Evolutionary conservation across 441 rosid species (phyloP), one percentile per base, ranked within the genome.

Genomic region (Aquilaria agallochum): DNA sequence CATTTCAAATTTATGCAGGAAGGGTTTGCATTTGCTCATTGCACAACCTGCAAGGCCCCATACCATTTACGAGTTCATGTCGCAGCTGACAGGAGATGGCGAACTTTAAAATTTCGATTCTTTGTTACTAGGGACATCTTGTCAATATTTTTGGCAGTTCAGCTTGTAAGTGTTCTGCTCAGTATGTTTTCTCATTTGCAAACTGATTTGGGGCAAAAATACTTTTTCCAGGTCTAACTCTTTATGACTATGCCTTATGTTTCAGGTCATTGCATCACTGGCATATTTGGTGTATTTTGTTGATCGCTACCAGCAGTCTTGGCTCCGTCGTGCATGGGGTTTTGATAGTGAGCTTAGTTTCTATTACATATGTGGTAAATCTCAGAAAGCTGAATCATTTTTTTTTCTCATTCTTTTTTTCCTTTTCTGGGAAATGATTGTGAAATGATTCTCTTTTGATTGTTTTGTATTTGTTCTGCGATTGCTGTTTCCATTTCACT

Each of bases 1-100:
- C 44, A 42, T 31, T 57, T 50, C 31, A 12, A 36, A 42, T 31
- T 61, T 32, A 55, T 77, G 68, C 86, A 95, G 97, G 99, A 95
- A 89, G 97, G 98, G 59, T 92, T 88, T 78, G 96, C 99, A 50
- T 95, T 95, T 89, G 94, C 98, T 54, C 98, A 95, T 72, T 95
- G 99, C 79, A 95, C 98, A 57, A 95, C 99, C 70, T 95, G 99
- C 82, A 95, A 95, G 84, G 91, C 92, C 49, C 96, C 97, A 50
- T 95, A 95, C 74, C 91, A 92, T 86, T 74, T 92, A 76, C 86
- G 98, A 79, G 96, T 92, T 80, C 98, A 95, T 74, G 94, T 80
- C 70, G 96, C 97, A 44, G 94, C 97, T 66, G 96, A 95, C 66
- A 82, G 98, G 79, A 89, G 87, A 74, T 95, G 99, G 99, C 78